A percentile compares a stretch with the other conserved stretches of the same genome.
Evolutionary conservation across 1,284 basidiomycete genomes (phyloP).

Genomic region (Ganoderma multipileum): DNA sequence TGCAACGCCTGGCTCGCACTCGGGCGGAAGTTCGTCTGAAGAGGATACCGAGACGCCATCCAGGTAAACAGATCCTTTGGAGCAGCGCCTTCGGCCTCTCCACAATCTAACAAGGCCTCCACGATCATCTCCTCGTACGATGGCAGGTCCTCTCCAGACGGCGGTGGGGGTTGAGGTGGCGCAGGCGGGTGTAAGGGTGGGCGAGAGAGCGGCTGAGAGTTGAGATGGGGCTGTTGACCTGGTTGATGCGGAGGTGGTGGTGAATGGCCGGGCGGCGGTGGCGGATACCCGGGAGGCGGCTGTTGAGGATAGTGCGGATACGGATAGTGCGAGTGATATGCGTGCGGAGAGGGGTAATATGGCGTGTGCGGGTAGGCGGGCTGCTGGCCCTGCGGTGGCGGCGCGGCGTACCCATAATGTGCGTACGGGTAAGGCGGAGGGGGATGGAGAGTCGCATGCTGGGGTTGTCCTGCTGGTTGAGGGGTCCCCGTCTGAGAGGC

Average conservation of each 20-base stretch:
- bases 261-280: conserved; percentile 20
- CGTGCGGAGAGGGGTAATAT: conserved; percentile 49
- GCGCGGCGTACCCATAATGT: conserved; percentile 34
- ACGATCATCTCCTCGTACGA: conserved; percentile 90
- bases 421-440: conserved; percentile 39
- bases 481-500: conserved; percentile 20
- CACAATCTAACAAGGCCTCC: conserved; percentile 69
- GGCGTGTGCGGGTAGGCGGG: conserved; percentile 65
- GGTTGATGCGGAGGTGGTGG: conserved; percentile 21
- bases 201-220: conserved; percentile 22
- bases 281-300: conserved; percentile 36
- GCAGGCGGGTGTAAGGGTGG: conserved; percentile 35
- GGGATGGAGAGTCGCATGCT: conserved; percentile 27
- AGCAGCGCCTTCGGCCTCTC: conserved; percentile 72
- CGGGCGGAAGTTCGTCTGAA: conserved; percentile 85
- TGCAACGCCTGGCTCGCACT: conserved; percentile 85
- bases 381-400: conserved; percentile 43
- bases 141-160: conserved; percentile 68
- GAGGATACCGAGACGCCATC: conserved; percentile 81
- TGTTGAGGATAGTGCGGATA: conserved; percentile 43
- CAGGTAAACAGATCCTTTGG: conserved; percentile 82
- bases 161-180: conserved; percentile 36
- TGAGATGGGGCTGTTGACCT: conserved; percentile 23
- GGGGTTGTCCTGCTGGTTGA: conserved; percentile 19
- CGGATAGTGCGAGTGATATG: conserved; percentile 37